Percentiles rank a stretch among this genome's conserved stretches.
These are phyloP conservation scores for Euphorbia lathyris DNA, from an alignment of 345 rosid genomes.

Conservation along the genomic window DNA sequence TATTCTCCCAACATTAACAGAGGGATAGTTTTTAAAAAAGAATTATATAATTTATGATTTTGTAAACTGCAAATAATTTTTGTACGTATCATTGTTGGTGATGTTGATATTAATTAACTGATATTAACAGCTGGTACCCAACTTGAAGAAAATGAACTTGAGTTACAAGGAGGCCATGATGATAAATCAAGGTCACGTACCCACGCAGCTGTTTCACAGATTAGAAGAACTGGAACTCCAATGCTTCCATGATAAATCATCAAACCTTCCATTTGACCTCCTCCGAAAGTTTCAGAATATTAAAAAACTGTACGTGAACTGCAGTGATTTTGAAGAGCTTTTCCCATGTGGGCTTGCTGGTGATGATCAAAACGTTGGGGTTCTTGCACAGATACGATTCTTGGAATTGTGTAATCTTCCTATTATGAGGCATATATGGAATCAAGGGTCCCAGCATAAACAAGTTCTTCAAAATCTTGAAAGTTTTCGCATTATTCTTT, in stretches of 20 bases:
- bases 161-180: neutral
- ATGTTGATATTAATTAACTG: neutral
- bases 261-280: neutral
- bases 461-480: neutral
- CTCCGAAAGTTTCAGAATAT: slow-evolving; percentile 11
- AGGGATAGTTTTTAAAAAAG: no score
- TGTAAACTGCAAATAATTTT: no score
- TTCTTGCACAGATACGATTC: neutral
- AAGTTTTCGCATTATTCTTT: neutral
- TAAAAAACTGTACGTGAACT: neutral
- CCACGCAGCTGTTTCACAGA: neutral
- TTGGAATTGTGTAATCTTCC: neutral
- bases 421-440: neutral
- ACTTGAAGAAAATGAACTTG: slow-evolving; percentile 14
- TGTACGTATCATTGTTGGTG: no score
- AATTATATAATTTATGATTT: no score
- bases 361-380: neutral
- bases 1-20: no score
- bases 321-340: slow-evolving; percentile 5
- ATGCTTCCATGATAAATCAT: neutral
- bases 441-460: neutral
- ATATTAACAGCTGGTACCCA: slow-evolving; percentile 16
- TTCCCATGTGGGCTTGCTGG: neutral
- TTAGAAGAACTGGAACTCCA: neutral
- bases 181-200: neutral